Base-by-base conservation (phyloP, 169 alveolate genomes). In the Plasmodium vinckei region DNA sequence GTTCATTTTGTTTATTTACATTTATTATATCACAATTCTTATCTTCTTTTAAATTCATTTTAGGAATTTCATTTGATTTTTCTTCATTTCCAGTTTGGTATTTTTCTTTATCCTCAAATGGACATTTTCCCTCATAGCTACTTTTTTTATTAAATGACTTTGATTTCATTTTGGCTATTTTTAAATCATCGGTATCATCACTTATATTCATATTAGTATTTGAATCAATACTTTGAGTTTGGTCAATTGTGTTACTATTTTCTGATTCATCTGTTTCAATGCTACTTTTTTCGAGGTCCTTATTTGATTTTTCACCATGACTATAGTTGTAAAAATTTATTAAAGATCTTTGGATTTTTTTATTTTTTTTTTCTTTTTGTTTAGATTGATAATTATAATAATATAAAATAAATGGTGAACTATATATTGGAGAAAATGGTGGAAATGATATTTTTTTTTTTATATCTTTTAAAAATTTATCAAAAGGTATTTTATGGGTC, bases 401-500 rank as follows among this genome's bases (percentile, higher is more conserved):
- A 60, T 82, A 84, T 19, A 82, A 27, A 61, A 82, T 82, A 47
- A 82, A 82, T 9, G 90, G 90, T 27, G 42, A 68, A 72, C 90
- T 82, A 56, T 82, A 82, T 7, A 82, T 82, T 13, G 90, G 90
- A 60, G 90, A 82, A 49, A 82, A 82, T 1, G 90, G 90, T 10
- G 90, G 90, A 13, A 82, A 82, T 27, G 90, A 67, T 5, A 82
- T 82, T 42, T 68, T 46, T 60, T 82, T 53, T 56, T 49, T 82
- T 33, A 82, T 82, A 44, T 82, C 69, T 25, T 82, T 71, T 71
- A 82, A 56, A 67, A 82, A 82, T 9, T 27, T 67, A 13, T 82
- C 72, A 69, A 67, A 71, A 2, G 90, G 84, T 5, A 68, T 54
- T 68, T 82, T 82, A 82, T 82, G 69, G 23, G 67, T 82, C 90